Evolutionary conservation across 257 asterid species (phyloP).

Genomic region (Petrea volubilis): DNA sequence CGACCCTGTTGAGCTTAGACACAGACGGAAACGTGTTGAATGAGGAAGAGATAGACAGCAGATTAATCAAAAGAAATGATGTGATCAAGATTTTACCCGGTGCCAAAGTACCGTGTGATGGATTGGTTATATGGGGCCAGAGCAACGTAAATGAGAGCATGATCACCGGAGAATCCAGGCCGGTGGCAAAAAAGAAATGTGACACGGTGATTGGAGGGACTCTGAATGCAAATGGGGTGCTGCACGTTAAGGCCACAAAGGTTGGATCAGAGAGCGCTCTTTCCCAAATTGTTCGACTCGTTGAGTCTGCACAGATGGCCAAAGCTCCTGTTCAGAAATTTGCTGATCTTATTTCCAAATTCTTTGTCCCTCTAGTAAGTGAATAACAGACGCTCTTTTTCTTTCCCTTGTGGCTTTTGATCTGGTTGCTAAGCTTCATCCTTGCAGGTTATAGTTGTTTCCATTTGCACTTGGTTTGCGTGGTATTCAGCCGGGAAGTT

Average conservation of each 20-base stretch:
- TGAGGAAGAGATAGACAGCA: constrained; percentile 61
- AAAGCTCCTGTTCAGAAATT: constrained; percentile 70
- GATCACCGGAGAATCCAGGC: constrained; percentile 72
- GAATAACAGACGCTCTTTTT: not conserved
- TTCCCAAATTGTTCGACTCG: constrained; percentile 59
- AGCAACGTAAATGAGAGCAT: constrained; percentile 68
- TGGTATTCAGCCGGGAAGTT: constrained; percentile 73
- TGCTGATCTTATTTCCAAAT: constrained; percentile 64
- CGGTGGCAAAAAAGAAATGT: constrained; percentile 47
- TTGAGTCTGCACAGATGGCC: constrained; percentile 71
- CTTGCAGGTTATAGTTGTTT: constrained; percentile 55
- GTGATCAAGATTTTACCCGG: constrained; percentile 67
- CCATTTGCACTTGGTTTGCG: constrained; percentile 62
- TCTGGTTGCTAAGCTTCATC: no score
- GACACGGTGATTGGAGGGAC: constrained; percentile 69
- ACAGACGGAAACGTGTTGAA: constrained; percentile 39
- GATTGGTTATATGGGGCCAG: constrained; percentile 59
- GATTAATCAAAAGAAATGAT: constrained; percentile 57
- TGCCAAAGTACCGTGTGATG: constrained; percentile 65
- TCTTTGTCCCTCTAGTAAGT: constrained; percentile 62
- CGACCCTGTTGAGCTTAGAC: constrained; percentile 42
- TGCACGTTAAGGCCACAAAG: constrained; percentile 56
- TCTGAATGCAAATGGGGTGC: constrained; percentile 50
- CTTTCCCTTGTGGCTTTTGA: not conserved
- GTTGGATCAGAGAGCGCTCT: constrained; percentile 79